These are phyloP conservation scores for Choricystis sp. DNA, from an alignment of 139 green algal species.

Conservation along the genomic window DNA sequence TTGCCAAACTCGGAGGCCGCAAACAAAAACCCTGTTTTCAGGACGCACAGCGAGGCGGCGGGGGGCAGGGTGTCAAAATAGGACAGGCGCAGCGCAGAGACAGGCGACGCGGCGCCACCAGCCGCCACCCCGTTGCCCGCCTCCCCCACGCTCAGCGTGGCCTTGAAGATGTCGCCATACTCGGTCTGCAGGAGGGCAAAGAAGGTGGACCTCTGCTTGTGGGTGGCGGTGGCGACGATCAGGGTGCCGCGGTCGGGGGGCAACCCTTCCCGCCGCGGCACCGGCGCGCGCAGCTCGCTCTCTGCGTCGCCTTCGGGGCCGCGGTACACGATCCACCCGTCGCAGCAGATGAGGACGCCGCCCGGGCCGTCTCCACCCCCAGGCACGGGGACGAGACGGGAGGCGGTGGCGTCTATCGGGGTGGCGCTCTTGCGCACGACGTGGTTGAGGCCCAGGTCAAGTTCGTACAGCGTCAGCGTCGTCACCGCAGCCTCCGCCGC, in stretches of 20 bases:
- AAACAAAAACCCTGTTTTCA: constrained; percentile 95
- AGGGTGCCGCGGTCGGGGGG: constrained; percentile 71
- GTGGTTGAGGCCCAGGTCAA: constrained; percentile 97
- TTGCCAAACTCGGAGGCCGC: constrained; percentile 89
- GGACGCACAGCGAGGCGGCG: constrained; percentile 64
- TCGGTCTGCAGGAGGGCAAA: constrained; percentile 95
- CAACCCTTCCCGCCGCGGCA: constrained; percentile 73
- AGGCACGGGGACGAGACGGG: constrained; percentile 88
- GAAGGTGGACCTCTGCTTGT: constrained; percentile 78
- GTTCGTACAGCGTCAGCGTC: constrained; percentile 91
- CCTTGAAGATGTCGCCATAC: constrained; percentile 98
- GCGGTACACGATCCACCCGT: constrained; percentile 97
- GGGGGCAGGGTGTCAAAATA: constrained; percentile 96
- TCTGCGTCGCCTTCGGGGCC: constrained; percentile 34
- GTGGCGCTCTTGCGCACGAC: constrained; percentile 81
- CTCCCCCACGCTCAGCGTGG: constrained; percentile 32
- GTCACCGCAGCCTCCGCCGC: constrained; percentile 82
- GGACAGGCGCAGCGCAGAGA: constrained; percentile 80
- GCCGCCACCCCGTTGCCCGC: not conserved
- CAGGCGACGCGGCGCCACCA: constrained; percentile 52
- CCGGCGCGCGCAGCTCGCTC: constrained; percentile 64
- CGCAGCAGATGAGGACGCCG: constrained; percentile 85
- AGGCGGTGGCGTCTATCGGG: constrained; percentile 89
- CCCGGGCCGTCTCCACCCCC: constrained; percentile 69
- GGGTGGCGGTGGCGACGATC: constrained; percentile 59